Evolutionary conservation across 192 early-diverging fungal genomes (phyloP), one percentile per base, ranked within the genome.

Genomic region (Backusella sp.): DNA sequence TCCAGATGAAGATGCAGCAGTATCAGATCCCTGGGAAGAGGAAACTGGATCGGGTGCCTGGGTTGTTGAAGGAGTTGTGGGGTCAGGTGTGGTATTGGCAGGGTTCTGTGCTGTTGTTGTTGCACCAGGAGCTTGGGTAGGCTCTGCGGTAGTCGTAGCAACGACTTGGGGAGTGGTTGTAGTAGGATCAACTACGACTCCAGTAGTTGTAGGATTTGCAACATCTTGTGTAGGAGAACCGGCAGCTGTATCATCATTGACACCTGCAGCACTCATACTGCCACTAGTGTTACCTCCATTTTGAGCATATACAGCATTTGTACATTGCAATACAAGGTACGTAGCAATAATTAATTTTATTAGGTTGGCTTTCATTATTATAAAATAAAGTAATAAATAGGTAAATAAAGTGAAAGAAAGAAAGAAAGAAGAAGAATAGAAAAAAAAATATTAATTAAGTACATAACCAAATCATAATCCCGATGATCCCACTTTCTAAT

Each of bases 281-380:
- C 1, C 39, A 44, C 23, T 19, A 30, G 26, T n/a, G n/a, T 12
- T 41, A 26, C 17, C 28, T 19, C 15, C 70, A 46, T 6, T 36
- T 36, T 68, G 66, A n/a, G 66, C 35, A 32, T 35, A 17, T 35
- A 68, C 35, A 21, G 35, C 28, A 35, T 68, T 32, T 4, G 35
- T 68, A 68, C 35, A 68, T 21, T 68, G 66, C 35, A 68, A 68
- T 35, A 35, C n/a, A n/a, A 68, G 23, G 15, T 2, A 28, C 17
- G 35, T 68, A 36, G 35, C 34, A 68, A 62, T 62, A 62, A 62
- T 62, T 62, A 62, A 62, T 62, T 62, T 62, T 62, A 62, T 28
- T 62, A 62, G 21, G 30, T 62, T 62, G 23, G 56, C 26, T 62
- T 62, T 62, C 56, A 62, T 62, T 49, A 44, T 44, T 44, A 44